phyloP scores from a whole-genome alignment of 352 stramenopile genomes.

The Phytophthora constricta region DNA sequence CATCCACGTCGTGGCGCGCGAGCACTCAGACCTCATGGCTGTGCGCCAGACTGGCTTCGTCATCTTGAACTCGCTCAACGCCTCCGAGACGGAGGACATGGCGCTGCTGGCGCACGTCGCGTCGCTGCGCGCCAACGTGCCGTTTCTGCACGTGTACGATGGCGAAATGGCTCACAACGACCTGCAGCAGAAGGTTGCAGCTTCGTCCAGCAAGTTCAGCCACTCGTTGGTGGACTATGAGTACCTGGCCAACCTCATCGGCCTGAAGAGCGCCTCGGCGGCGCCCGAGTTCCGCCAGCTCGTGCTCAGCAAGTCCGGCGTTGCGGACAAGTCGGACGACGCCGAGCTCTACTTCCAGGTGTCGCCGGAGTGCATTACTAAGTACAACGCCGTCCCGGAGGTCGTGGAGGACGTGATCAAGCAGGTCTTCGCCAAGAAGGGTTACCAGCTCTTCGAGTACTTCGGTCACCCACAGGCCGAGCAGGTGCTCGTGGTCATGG shows the following conservation, averaged over 20 bases:
- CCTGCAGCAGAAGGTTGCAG: constrained; percentile 58
- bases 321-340: constrained; percentile 61
- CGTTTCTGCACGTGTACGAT: constrained; percentile 95
- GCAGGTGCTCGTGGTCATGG: constrained; percentile 92
- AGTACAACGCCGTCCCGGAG: constrained; percentile 71
- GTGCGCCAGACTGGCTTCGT: constrained; percentile 90
- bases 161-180: constrained; percentile 91
- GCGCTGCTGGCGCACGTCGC: constrained; percentile 90
- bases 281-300: constrained; percentile 68
- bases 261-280: constrained; percentile 51
- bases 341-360: constrained; percentile 94
- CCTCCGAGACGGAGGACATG: constrained; percentile 92
- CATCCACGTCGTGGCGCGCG: constrained; percentile 91
- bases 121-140: constrained; percentile 89
- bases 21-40: constrained; percentile 94
- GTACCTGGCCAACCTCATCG: constrained; percentile 70
- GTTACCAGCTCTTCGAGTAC: constrained; percentile 94
- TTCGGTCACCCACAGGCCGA: constrained; percentile 83
- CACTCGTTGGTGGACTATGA: constrained; percentile 75
- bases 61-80: constrained; percentile 89
- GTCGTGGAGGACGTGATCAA: constrained; percentile 84
- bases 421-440: constrained; percentile 79
- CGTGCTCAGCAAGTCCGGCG: constrained; percentile 58
- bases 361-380: constrained; percentile 83
- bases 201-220: constrained; percentile 60